Evolutionary conservation across 306 rosid species (phyloP).

Genomic region (Quillaja saponaria): DNA sequence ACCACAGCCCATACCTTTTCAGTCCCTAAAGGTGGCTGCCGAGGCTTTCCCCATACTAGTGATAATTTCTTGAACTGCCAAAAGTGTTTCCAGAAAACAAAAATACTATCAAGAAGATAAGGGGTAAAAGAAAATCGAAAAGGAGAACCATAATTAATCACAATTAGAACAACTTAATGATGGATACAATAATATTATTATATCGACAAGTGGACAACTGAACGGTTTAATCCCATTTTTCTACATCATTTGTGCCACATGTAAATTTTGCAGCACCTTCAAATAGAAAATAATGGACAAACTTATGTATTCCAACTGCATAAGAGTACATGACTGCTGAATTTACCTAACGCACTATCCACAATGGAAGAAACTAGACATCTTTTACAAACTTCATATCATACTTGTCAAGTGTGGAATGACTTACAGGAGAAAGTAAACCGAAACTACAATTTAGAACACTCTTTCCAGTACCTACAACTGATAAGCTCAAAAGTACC

Average conservation of each 20-base stretch:
- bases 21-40: conserved; percentile 75
- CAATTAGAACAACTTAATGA: neutral
- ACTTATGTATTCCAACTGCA: no score
- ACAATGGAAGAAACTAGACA: no score
- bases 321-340: neutral
- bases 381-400: neutral
- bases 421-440: conserved; percentile 13
- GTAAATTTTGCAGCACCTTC: conserved; percentile 4
- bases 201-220: conserved; percentile 6
- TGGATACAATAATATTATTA: conserved; percentile 15
- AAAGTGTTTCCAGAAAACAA: conserved; percentile 24
- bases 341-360: neutral
- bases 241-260: conserved; percentile 6
- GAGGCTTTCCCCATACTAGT: conserved; percentile 90
- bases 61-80: conserved; percentile 72
- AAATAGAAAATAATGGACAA: neutral
- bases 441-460: conserved; percentile 25
- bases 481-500: conserved; percentile 56
- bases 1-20: conserved; percentile 65
- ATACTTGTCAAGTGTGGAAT: conserved; percentile 18
- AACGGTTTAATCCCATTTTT: conserved; percentile 1
- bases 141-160: neutral
- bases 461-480: conserved; percentile 42
- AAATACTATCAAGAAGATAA: conserved; percentile 6
- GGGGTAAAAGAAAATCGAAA: conserved; percentile 5